Percentiles rank a stretch among this genome's conserved stretches.
Conservation (phyloP, 495 filamentous ascomycete genomes). For the Staphylotrichum longicolle region DNA sequence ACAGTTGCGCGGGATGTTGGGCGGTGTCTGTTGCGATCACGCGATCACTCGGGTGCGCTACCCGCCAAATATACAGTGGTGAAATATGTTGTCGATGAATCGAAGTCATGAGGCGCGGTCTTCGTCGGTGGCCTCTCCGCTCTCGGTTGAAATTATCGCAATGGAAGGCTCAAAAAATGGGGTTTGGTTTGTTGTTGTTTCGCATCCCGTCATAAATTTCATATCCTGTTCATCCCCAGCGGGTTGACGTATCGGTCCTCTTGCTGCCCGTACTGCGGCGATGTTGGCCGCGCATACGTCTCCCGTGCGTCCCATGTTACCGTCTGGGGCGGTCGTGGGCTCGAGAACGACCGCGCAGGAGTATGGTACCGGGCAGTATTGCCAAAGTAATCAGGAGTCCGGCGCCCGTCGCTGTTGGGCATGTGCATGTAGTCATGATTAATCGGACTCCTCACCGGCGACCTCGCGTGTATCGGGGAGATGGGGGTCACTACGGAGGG, state of each 20-base stretch:
- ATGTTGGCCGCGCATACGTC: constrained; percentile 33
- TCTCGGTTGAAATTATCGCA: neutral
- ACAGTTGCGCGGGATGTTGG: no score
- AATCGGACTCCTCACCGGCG: constrained; percentile 34
- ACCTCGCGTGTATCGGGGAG: constrained; percentile 38
- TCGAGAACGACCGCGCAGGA: constrained; percentile 48
- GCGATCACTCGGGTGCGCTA: no score
- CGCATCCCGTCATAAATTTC: constrained; percentile 24
- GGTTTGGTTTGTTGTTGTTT: constrained; percentile 6
- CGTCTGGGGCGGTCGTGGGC: constrained; percentile 41
- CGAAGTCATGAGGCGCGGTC: no score
- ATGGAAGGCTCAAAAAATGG: neutral
- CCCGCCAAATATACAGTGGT: no score
- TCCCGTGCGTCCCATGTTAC: constrained; percentile 42
- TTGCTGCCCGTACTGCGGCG: constrained; percentile 23
- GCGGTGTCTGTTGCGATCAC: no score
- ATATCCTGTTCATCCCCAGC: constrained; percentile 49
- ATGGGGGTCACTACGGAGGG: constrained; percentile 48
- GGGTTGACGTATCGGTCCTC: constrained; percentile 43
- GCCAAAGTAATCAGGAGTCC: constrained; percentile 51
- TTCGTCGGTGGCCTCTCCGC: neutral
- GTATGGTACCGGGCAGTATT: constrained; percentile 46
- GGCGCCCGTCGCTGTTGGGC: constrained; percentile 36
- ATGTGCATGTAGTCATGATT: constrained; percentile 10
- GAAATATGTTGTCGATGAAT: no score